Base-by-base conservation (phyloP, 768 basidiomycete genomes). In the Russula sp. region DNA sequence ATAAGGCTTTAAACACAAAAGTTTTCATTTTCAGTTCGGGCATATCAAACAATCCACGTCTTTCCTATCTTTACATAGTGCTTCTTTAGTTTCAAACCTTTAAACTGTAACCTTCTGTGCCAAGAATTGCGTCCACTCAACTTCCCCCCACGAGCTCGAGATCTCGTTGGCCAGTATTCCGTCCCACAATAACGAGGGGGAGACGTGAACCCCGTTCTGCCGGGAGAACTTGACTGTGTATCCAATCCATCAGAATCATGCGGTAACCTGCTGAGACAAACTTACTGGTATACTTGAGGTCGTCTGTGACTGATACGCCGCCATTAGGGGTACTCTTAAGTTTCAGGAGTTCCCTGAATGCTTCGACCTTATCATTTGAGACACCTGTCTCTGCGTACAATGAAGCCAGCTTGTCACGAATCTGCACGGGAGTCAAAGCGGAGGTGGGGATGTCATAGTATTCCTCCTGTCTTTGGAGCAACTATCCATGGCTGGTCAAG, bases 201-300 rank as follows among this genome's bases (percentile, higher is more conserved):
- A 94, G 52, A 96, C 91, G 67, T 98, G 95, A 45, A 97, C 84
- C 2, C 90, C 81, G 65, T 98, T 97, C 77, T 97, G 94, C 65
- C 95, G 80, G 16, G 89, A 84, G 72, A 88, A 87, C 74, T 95
- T 97, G 79, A 97, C 92, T 94, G 69, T 35, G 34, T 16, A 39
- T 47, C n/a, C 14, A 37, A 1, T 27, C 48, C 32, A 42, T 50
- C 42, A 53, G n/a, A 6, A 39, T 27, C 5, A 6, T 13, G 44
- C 20, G 35, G 11, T 27, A 35, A 18, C 10, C 57, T 42, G 18
- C 11, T 10, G 11, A 6, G 37, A 11, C 49, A 2, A 13, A 77
- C 88, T 58, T 70, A 94, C 94, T 81, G n/a, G 83, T 87, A 71
- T 94, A 92, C 75, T 96, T 97, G 65, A 97, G 77, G 67, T 91